phyloP scores from a whole-genome alignment of 768 basidiomycete species.

The Clavulina sp. region DNA sequence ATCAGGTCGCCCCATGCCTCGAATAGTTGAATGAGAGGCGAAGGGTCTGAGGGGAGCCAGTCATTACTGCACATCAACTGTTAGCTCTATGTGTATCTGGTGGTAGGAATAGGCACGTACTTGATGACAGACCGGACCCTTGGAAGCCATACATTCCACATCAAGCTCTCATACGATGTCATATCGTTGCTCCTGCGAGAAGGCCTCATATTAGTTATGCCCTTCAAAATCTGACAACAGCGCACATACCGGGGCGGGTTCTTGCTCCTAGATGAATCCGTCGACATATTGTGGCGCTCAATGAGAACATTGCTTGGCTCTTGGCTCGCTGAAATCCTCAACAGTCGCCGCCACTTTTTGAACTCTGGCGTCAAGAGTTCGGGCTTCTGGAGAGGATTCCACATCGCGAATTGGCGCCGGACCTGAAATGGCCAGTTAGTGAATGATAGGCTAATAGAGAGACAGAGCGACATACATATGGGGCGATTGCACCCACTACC shows the following conservation, averaged over 20 bases:
- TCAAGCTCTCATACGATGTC: slow-evolving; percentile 86
- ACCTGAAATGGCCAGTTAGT: slow-evolving; percentile 24
- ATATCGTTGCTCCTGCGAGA: slow-evolving; percentile 27
- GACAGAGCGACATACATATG: slow-evolving; percentile 29
- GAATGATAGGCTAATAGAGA: background rate
- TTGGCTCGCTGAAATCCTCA: slow-evolving; percentile 29
- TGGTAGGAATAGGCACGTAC: slow-evolving; percentile 17
- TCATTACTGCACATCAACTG: slow-evolving; percentile 38
- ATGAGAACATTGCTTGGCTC: background rate
- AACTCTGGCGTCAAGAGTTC: slow-evolving; percentile 35
- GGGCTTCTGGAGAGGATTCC: slow-evolving; percentile 77
- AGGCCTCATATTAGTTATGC: background rate
- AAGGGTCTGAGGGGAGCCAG: slow-evolving; percentile 61
- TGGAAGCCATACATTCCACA: slow-evolving; percentile 94
- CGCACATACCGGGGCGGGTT: background rate
- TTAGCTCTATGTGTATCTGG: background rate
- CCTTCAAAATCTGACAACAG: background rate
- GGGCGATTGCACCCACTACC: slow-evolving; percentile 80
- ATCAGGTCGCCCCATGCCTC: slow-evolving; percentile 79
- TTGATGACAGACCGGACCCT: slow-evolving; percentile 86
- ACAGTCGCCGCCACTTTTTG: slow-evolving; percentile 45
- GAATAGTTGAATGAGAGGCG: slow-evolving; percentile 64
- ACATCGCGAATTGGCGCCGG: slow-evolving; percentile 51
- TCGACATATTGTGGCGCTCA: background rate
- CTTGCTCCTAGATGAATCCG: background rate